These are phyloP conservation scores for Rhamnella rubrinervis DNA, from an alignment of 331 rosid species.

Conservation along the genomic window DNA sequence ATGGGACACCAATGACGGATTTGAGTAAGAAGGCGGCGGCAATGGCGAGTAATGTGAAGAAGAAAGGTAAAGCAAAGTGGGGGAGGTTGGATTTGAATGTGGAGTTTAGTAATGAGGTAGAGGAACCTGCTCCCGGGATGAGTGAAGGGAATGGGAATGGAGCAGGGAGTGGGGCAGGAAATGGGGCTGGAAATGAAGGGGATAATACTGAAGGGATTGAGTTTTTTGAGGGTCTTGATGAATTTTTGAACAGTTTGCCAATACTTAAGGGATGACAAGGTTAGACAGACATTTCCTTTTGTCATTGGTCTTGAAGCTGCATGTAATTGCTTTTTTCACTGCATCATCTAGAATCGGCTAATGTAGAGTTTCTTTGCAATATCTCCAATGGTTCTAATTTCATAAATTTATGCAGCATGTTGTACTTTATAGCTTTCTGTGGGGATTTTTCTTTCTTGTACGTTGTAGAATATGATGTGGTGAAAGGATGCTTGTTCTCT, in stretches of 20 bases:
- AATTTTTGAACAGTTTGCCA: constrained; percentile 85
- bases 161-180: constrained; percentile 34
- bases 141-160: constrained; percentile 38
- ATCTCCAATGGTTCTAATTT: constrained; percentile 25
- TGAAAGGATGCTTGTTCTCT: not conserved
- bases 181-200: constrained; percentile 42
- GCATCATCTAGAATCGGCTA: constrained; percentile 27
- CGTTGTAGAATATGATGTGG: constrained; percentile 1
- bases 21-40: constrained; percentile 38
- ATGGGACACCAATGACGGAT: constrained; percentile 8
- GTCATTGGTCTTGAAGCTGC: constrained; percentile 29
- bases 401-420: constrained; percentile 32
- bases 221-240: constrained; percentile 96
- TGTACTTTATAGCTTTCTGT: constrained; percentile 15
- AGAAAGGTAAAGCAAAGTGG: constrained; percentile 62
- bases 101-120: constrained; percentile 95
- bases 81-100: constrained; percentile 94
- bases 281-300: constrained; percentile 29
- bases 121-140: constrained; percentile 49
- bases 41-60: constrained; percentile 34
- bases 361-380: constrained; percentile 31
- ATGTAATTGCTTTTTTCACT: constrained; percentile 23
- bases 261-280: constrained; percentile 85
- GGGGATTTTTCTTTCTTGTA: constrained; percentile 6
- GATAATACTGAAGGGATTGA: constrained; percentile 81